These are phyloP conservation scores for Aspergillus sp. DNA, from an alignment of 2,329 filamentous ascomycete species.

Conservation along the genomic window DNA sequence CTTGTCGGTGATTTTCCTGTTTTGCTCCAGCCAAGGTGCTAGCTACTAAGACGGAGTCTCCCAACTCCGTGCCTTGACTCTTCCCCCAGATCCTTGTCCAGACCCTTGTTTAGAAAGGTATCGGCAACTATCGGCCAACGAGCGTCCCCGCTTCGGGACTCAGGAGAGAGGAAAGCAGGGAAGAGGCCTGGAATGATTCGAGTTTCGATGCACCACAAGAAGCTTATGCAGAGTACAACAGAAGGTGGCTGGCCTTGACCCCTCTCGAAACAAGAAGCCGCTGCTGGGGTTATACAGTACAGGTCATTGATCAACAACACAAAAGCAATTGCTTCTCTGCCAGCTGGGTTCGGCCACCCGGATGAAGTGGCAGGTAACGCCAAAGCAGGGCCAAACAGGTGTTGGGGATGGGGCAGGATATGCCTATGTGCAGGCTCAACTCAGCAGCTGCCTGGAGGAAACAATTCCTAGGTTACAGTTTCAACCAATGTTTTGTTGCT, in stretches of 20 bases:
- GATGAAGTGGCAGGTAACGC: neutral
- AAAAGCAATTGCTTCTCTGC: neutral
- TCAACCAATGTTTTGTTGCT: neutral
- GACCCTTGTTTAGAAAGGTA: neutral
- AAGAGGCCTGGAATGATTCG: constrained; percentile 5
- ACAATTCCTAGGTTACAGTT: neutral
- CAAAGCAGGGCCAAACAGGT: neutral
- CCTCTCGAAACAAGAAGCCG: neutral
- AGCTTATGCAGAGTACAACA: neutral
- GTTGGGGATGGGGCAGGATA: neutral
- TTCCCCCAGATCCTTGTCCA: neutral
- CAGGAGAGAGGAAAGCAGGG: neutral
- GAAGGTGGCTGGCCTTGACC: neutral
- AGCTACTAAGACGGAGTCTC: neutral
- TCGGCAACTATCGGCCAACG: neutral
- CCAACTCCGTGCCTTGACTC: neutral
- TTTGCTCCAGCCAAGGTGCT: neutral
- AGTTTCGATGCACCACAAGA: neutral
- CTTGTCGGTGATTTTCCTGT: neutral
- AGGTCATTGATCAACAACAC: neutral
- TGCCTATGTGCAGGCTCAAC: too few species aligned
- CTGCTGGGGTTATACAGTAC: neutral
- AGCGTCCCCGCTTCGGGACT: neutral
- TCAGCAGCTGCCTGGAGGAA: neutral
- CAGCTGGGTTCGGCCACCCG: neutral